These are phyloP conservation scores for Dimocarpus longan DNA, from an alignment of 345 rosid species.

Conservation along the genomic window DNA sequence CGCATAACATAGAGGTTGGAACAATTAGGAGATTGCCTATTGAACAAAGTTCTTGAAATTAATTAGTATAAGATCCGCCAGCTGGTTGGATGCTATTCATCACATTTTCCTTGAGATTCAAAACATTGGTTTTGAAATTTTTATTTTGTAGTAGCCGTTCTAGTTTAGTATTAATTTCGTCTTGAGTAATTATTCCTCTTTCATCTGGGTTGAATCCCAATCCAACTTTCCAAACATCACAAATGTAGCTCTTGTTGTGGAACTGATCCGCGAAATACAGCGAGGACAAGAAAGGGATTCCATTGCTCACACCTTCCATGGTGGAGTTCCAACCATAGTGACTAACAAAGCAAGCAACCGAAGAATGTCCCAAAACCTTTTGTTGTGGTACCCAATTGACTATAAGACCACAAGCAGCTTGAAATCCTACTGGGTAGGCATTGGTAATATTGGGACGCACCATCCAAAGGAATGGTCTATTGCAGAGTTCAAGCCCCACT, in stretches of 20 bases:
- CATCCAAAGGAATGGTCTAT: constrained; percentile 24
- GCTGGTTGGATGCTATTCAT: constrained; percentile 22
- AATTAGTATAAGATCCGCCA: constrained; percentile 30
- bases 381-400: constrained; percentile 50
- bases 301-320: constrained; percentile 50
- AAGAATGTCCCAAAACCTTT: constrained; percentile 32
- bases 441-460: neutral
- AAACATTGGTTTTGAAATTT: constrained; percentile 23
- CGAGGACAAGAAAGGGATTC: constrained; percentile 55
- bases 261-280: constrained; percentile 56
- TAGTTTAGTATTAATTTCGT: constrained; percentile 40
- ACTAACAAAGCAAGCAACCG: constrained; percentile 49
- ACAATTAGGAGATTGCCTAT: constrained; percentile 24
- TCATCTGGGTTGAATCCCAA: constrained; percentile 37
- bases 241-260: constrained; percentile 38
- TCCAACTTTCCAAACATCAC: constrained; percentile 52
- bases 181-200: constrained; percentile 18
- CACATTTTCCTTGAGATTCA: constrained; percentile 28
- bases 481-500: constrained; percentile 29
- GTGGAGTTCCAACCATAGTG: constrained; percentile 75
- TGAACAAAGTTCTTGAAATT: constrained; percentile 27
- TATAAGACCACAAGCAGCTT: constrained; percentile 4
- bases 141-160: constrained; percentile 30
- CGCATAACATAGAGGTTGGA: too few relatives aligned
- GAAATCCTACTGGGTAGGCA: constrained; percentile 18